A percentile compares a stretch with the other conserved stretches of the same genome.
phyloP scores from a whole-genome alignment of 345 rosid species.

The Brassica nigra region DNA sequence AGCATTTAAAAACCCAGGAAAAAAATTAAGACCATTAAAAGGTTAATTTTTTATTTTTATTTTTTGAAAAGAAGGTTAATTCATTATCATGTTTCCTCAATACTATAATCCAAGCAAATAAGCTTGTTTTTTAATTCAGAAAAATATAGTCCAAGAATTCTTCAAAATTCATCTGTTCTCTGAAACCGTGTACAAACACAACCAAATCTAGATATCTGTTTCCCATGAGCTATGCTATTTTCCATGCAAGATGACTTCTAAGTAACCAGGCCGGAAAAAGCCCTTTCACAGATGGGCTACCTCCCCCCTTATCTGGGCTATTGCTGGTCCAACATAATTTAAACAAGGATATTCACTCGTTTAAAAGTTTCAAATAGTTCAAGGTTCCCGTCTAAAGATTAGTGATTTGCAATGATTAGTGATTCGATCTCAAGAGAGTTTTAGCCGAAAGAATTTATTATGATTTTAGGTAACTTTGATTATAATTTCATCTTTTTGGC shows the following conservation, averaged over 20 bases:
- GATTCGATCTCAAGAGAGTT: too few relatives aligned
- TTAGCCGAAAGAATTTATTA: too few relatives aligned
- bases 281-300: not conserved
- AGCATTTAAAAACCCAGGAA: constrained; percentile 41
- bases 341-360: not conserved
- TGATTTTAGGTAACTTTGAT: too few relatives aligned
- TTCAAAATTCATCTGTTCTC: constrained; percentile 46
- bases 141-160: constrained; percentile 39
- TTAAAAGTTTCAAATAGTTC: not conserved
- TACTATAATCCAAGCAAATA: not conserved
- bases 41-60: constrained; percentile 36
- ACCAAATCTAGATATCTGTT: not conserved
- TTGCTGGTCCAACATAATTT: not conserved
- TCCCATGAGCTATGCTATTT: not conserved
- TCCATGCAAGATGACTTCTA: not conserved
- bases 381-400: not conserved
- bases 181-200: constrained; percentile 29
- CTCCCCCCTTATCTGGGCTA: not conserved
- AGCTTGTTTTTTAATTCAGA: too few relatives aligned
- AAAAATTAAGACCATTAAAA: constrained; percentile 53
- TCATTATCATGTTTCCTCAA: constrained; percentile 50
- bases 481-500: too few relatives aligned
- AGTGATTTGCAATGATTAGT: too few relatives aligned
- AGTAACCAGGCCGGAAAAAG: not conserved
- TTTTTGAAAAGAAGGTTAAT: constrained; percentile 40